Base-by-base conservation (phyloP, 2,329 filamentous ascomycete genomes). In the Stagonosporopsis vannaccii region DNA sequence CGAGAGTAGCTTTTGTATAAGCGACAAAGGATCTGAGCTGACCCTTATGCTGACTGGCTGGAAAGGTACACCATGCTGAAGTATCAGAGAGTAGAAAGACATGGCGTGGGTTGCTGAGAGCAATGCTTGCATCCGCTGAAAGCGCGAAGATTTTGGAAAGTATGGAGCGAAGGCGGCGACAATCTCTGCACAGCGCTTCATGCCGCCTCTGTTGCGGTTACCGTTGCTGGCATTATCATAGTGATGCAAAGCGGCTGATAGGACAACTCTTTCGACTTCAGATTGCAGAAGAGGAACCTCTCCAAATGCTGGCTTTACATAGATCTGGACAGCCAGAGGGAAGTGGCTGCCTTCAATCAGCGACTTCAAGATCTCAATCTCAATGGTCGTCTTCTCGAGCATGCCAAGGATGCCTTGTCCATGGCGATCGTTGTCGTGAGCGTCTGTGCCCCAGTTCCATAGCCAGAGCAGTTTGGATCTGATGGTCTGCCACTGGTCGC, bases 161-260 rank as follows among this genome's bases (percentile, higher is more conserved):
- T 85, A 83, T 22, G 79, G 74, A 3, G 85, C 84, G 63, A 92
- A 90, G 1, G 88, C 80, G 35, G 84, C 81, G 36, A 92, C 79
- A 6, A 73, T 74, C 52, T 75, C 72, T 62, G 89, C 83, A 41
- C 90, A 91, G 73, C 87, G 91, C 75, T 91, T 91, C 67, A 95
- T 82, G 0, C 89, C 89, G 15, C 91, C 91, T 62, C 90, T 83
- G 2, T 85, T 90, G 51, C 86, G 85, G 65, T 94, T 92, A 0
- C 90, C 89, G 67, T 95, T 95, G 20, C 89, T 90, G 3, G 91
- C 90, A 69, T 91, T 91, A 68, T 95, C 91, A 69, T 92, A 95
- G 4, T 88, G 84, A 50, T 84, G 81, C 78, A 92, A 83, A 1
- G 88, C 88, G 42, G 86, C 81, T 1, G 80, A 80, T 37, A 90